A percentile compares a stretch with the other conserved stretches of the same genome.
Evolutionary conservation across 1,284 basidiomycete genomes (phyloP).

Genomic region (Kalmanozyma brasiliensis): DNA sequence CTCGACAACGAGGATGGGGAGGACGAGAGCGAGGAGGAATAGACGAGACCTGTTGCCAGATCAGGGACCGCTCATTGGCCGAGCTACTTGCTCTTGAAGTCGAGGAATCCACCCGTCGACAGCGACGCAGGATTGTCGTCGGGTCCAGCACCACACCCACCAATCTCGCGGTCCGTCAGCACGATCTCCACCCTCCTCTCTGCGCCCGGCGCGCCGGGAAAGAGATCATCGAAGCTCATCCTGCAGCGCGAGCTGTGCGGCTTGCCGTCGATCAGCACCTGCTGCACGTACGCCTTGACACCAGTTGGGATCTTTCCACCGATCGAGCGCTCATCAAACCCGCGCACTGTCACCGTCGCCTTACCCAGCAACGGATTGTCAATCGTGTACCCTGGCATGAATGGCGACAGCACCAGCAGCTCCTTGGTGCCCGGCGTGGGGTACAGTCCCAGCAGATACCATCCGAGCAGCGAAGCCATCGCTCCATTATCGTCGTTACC

Average conservation of each 20-base stretch:
- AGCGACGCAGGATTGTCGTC: constrained; percentile 33
- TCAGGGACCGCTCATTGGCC: background rate
- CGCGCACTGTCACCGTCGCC: constrained; percentile 40
- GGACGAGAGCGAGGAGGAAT: constrained; percentile 23
- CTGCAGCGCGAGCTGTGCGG: constrained; percentile 35
- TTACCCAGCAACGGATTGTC: constrained; percentile 51
- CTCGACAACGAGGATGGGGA: constrained; percentile 25
- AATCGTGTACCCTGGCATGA: constrained; percentile 55
- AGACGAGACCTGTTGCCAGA: background rate
- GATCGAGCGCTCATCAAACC: constrained; percentile 44
- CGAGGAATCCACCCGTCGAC: constrained; percentile 37
- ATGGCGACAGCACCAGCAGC: constrained; percentile 56
- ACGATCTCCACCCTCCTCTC: constrained; percentile 39
- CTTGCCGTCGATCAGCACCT: constrained; percentile 42
- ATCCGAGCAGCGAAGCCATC: constrained; percentile 77
- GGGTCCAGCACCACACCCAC: constrained; percentile 24
- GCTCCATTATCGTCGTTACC: constrained; percentile 75
- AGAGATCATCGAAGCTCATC: constrained; percentile 49
- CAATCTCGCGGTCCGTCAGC: constrained; percentile 31
- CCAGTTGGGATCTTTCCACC: constrained; percentile 27
- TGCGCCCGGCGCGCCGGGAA: constrained; percentile 25
- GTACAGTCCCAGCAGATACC: constrained; percentile 73
- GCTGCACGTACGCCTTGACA: constrained; percentile 36
- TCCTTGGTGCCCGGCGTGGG: constrained; percentile 71
- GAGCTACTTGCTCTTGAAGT: constrained; percentile 4